Conservation (phyloP, 139 green algal genomes). For the Microglena sp. region DNA sequence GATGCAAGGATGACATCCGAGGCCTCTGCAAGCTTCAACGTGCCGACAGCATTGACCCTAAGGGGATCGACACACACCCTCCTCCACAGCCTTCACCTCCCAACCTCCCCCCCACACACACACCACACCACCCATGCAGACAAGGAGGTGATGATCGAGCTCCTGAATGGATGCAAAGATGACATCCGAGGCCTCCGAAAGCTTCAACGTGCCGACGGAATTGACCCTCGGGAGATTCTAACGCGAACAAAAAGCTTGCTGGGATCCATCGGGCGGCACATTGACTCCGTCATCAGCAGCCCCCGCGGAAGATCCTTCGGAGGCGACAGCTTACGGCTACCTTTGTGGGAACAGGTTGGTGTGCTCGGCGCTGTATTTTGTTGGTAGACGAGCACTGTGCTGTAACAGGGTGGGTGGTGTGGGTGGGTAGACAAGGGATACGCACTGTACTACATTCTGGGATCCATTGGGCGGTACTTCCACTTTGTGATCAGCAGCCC, state of each 20-base stretch:
- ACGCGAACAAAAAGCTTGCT: slow-evolving; percentile 25
- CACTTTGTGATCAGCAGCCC: slow-evolving; percentile 10
- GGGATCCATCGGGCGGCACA: slow-evolving; percentile 18
- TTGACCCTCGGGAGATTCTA: slow-evolving; percentile 1
- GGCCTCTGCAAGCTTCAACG: slow-evolving; percentile 23
- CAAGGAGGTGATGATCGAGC: slow-evolving; percentile 2
- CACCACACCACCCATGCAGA: background rate
- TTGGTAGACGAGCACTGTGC: no score
- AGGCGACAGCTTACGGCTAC: background rate
- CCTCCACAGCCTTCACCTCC: no score
- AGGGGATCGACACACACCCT: background rate
- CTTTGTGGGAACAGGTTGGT: slow-evolving; percentile 17
- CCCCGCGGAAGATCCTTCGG: slow-evolving; percentile 7
- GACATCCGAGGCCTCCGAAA: slow-evolving; percentile 19
- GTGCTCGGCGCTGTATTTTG: background rate
- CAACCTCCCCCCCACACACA: no score
- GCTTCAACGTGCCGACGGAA: slow-evolving; percentile 16
- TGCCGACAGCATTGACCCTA: background rate
- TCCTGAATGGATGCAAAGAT: slow-evolving; percentile 8
- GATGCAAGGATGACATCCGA: slow-evolving; percentile 5
- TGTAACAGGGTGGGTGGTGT: no score
- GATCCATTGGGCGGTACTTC: slow-evolving; percentile 21
- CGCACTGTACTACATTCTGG: no score
- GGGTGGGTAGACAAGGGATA: no score
- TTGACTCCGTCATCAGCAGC: slow-evolving; percentile 16